A percentile compares a stretch with the other conserved stretches of the same genome.
phyloP scores from a whole-genome alignment of 2,329 filamentous ascomycete genomes.

The Colletotrichum sp. region DNA sequence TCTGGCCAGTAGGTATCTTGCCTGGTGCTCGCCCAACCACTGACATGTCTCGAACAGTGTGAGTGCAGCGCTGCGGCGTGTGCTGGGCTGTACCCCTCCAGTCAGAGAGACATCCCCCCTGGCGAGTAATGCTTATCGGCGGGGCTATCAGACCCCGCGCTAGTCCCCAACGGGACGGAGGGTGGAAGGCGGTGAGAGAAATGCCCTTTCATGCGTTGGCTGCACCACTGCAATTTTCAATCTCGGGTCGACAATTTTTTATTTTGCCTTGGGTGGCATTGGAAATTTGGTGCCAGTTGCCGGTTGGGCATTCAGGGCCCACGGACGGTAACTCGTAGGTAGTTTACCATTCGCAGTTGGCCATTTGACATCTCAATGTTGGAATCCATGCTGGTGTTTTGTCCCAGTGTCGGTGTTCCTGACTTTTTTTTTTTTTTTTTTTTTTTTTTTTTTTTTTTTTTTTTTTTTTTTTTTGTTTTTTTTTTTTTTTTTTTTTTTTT shows the following conservation, averaged over 20 bases:
- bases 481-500: constrained; percentile 3
- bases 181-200: constrained; percentile 31
- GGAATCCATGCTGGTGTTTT: background rate
- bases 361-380: background rate
- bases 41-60: background rate
- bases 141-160: constrained; percentile 23
- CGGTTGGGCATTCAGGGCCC: background rate
- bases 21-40: background rate
- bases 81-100: background rate
- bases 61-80: background rate
- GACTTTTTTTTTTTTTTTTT: constrained; percentile 3
- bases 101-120: constrained; percentile 1
- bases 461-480: background rate
- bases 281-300: background rate
- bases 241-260: background rate
- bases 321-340: background rate
- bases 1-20: background rate
- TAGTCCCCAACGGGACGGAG: constrained; percentile 19
- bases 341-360: background rate
- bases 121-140: constrained; percentile 30
- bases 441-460: constrained; percentile 1
- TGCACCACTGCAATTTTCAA: background rate
- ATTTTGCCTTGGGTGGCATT: background rate
- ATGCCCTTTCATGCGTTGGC: constrained; percentile 24
- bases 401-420: background rate